These are phyloP conservation scores for Ceratocystis cacaofunesta DNA, from an alignment of 2,329 filamentous ascomycete genomes.

Conservation along the genomic window DNA sequence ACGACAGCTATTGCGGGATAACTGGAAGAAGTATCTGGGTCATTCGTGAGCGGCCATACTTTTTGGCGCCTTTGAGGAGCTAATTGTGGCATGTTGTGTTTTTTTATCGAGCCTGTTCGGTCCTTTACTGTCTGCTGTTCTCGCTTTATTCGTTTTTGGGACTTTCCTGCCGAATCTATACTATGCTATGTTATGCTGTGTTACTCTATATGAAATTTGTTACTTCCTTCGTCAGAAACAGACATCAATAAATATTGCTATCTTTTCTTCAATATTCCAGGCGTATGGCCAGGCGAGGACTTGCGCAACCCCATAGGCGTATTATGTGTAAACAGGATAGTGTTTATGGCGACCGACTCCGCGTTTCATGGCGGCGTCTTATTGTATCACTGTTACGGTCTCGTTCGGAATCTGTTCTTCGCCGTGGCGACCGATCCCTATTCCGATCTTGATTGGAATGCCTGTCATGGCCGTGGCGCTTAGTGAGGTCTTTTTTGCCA, in stretches of 20 bases:
- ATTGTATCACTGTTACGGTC: constrained; percentile 16
- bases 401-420: constrained; percentile 13
- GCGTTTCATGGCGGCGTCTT: constrained; percentile 19
- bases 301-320: background rate
- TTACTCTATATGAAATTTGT: background rate
- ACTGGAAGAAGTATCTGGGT: constrained; percentile 66
- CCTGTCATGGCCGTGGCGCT: constrained; percentile 21
- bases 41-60: constrained; percentile 22
- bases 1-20: constrained; percentile 52
- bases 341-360: background rate
- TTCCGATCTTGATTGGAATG: constrained; percentile 19
- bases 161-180: constrained; percentile 10
- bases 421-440: constrained; percentile 18
- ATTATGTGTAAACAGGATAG: background rate
- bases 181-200: background rate
- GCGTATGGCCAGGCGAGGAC: background rate
- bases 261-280: background rate
- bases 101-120: constrained; percentile 5
- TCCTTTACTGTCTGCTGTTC: background rate
- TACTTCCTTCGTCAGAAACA: background rate
- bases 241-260: background rate
- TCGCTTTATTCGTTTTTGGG: background rate
- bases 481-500: constrained; percentile 20
- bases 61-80: background rate
- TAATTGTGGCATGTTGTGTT: constrained; percentile 4